These are phyloP conservation scores for Cyclotella choctawhatcheeana DNA, from an alignment of 108 stramenopile genomes.

Conservation along the genomic window DNA sequence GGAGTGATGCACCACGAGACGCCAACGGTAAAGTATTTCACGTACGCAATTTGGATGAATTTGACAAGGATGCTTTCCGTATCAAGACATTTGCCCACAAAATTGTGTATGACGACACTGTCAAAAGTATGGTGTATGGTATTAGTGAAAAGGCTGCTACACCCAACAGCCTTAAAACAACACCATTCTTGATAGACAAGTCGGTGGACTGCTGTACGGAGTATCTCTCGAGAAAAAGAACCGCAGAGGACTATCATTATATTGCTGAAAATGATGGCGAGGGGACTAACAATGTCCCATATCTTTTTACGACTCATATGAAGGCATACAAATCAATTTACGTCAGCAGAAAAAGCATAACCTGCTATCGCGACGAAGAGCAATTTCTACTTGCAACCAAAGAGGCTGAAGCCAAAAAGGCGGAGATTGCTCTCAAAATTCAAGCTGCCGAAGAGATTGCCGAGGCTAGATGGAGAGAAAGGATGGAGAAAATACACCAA, in stretches of 20 bases:
- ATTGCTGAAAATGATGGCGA: constrained; percentile 52
- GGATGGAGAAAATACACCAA: constrained; percentile 26
- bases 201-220: constrained; percentile 35
- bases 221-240: constrained; percentile 35
- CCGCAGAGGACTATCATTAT: constrained; percentile 49
- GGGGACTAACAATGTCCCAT: constrained; percentile 44
- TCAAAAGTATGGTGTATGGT: constrained; percentile 28
- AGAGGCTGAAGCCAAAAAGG: constrained; percentile 35
- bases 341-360: constrained; percentile 44
- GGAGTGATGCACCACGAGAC: constrained; percentile 39
- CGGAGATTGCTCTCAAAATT: constrained; percentile 26
- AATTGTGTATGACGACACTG: constrained; percentile 36
- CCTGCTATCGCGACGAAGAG: constrained; percentile 39
- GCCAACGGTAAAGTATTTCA: constrained; percentile 18
- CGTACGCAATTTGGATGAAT: constrained; percentile 22
- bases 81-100: constrained; percentile 28
- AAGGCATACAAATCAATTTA: constrained; percentile 34
- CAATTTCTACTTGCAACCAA: constrained; percentile 28
- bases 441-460: constrained; percentile 47
- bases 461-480: constrained; percentile 29
- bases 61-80: constrained; percentile 42
- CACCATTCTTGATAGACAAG: constrained; percentile 26
- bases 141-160: constrained; percentile 42
- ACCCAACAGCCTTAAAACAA: constrained; percentile 25
- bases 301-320: constrained; percentile 46